Evolutionary conservation across 2,329 filamentous ascomycete genomes (phyloP).

Genomic region (Paradendryphiella salina): DNA sequence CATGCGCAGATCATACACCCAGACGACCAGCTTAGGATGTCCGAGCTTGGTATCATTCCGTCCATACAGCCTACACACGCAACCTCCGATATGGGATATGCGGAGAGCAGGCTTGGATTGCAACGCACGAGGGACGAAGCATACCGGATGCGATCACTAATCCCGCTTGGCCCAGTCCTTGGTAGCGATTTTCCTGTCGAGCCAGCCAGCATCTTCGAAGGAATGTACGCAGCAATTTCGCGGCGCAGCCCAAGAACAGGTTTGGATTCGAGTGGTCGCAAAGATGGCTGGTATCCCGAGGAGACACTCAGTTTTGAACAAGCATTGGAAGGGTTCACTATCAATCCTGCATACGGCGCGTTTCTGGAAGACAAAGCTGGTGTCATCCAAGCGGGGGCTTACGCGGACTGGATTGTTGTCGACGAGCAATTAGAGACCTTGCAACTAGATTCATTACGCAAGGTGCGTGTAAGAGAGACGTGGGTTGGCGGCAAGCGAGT

Average conservation of each 20-base stretch:
- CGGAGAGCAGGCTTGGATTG: constrained; percentile 61
- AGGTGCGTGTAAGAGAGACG: constrained; percentile 64
- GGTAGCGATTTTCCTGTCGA: constrained; percentile 75
- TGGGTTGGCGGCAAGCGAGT: constrained; percentile 64
- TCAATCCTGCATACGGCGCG: constrained; percentile 61
- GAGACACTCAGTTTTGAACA: constrained; percentile 63
- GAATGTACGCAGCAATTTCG: constrained; percentile 69
- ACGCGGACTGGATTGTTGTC: constrained; percentile 73
- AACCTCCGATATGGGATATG: constrained; percentile 72
- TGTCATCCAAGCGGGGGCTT: constrained; percentile 61
- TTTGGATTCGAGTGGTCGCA: constrained; percentile 50
- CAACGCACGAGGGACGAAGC: constrained; percentile 60
- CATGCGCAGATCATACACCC: constrained; percentile 72
- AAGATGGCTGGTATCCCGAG: constrained; percentile 61
- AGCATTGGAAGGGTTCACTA: constrained; percentile 65
- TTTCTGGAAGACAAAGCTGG: constrained; percentile 64
- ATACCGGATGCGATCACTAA: constrained; percentile 67
- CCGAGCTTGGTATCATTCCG: constrained; percentile 63
- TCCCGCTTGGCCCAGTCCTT: constrained; percentile 59
- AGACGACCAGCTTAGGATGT: constrained; percentile 64
- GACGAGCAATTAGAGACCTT: constrained; percentile 59
- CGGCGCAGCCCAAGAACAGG: constrained; percentile 60
- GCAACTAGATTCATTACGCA: constrained; percentile 56
- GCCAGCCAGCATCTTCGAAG: constrained; percentile 67
- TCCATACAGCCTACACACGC: constrained; percentile 74